These are phyloP conservation scores for Xylaria castorea DNA, from an alignment of 495 filamentous ascomycete genomes.

Conservation along the genomic window DNA sequence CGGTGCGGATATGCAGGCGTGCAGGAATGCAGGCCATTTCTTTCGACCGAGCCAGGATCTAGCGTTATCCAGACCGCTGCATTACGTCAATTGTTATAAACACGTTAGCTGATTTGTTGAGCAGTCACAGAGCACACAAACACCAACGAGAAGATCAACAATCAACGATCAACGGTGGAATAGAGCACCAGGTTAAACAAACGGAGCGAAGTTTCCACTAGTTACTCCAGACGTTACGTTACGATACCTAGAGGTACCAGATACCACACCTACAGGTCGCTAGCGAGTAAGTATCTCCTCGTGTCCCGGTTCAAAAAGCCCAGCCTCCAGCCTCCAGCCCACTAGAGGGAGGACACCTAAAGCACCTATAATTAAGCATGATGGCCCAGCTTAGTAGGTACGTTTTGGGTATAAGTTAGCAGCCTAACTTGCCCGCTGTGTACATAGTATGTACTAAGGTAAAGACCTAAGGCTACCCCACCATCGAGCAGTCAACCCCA, in stretches of 20 bases:
- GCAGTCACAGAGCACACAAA: slow-evolving; percentile 16
- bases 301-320: background rate
- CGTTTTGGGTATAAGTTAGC: slow-evolving; percentile 7
- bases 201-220: background rate
- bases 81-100: slow-evolving; percentile 44
- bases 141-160: background rate
- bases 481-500: slow-evolving; percentile 13
- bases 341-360: background rate
- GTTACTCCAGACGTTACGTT: background rate
- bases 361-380: background rate
- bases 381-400: slow-evolving; percentile 1
- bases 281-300: background rate
- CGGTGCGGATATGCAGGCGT: slow-evolving; percentile 5
- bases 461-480: slow-evolving; percentile 9
- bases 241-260: background rate
- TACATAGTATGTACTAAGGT: no score
- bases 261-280: no score
- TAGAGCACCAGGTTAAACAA: background rate
- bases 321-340: no score
- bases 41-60: slow-evolving; percentile 23
- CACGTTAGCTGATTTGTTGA: slow-evolving; percentile 28
- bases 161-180: slow-evolving; percentile 8
- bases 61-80: slow-evolving; percentile 24
- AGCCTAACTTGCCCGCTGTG: background rate
- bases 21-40: slow-evolving; percentile 6